Percentiles rank a stretch among this genome's conserved stretches.
These are phyloP conservation scores for Phyllostachys edulis DNA, from an alignment of 176 grass and related monocot genomes.

Conservation along the genomic window DNA sequence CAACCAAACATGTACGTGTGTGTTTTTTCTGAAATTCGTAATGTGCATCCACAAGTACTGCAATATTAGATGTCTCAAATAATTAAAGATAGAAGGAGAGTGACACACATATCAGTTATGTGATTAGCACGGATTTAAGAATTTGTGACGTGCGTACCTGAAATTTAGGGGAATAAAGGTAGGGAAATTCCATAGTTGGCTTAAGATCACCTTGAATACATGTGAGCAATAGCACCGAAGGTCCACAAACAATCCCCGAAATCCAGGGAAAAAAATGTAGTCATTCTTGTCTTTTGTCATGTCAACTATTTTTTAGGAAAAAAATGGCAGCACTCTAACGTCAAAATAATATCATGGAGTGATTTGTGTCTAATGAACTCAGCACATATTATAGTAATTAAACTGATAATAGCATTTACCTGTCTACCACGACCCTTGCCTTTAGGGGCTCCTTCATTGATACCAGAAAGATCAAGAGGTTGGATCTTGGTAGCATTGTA, in stretches of 20 bases:
- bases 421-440: slow-evolving; percentile 95
- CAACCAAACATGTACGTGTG: not conserved
- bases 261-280: not conserved
- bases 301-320: no score
- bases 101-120: not conserved
- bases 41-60: not conserved
- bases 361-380: not conserved
- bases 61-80: not conserved
- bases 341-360: no score
- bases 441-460: slow-evolving; percentile 99
- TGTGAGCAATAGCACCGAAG: slow-evolving; percentile 1
- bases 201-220: slow-evolving; percentile 75
- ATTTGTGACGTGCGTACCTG: slow-evolving; percentile 40
- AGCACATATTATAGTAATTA: not conserved
- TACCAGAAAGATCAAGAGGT: slow-evolving; percentile 94
- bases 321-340: no score
- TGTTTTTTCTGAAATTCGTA: not conserved
- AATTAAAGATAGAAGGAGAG: not conserved
- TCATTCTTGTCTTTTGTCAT: no score
- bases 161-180: slow-evolving; percentile 77
- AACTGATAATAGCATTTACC: slow-evolving; percentile 40
- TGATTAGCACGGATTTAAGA: not conserved
- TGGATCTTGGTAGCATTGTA: slow-evolving; percentile 99
- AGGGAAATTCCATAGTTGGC: slow-evolving; percentile 69
- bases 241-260: slow-evolving; percentile 90